Evolutionary conservation across 768 basidiomycete species (phyloP), one percentile per base, ranked within the genome.

Genomic region (Macrolepiota dolichaula): DNA sequence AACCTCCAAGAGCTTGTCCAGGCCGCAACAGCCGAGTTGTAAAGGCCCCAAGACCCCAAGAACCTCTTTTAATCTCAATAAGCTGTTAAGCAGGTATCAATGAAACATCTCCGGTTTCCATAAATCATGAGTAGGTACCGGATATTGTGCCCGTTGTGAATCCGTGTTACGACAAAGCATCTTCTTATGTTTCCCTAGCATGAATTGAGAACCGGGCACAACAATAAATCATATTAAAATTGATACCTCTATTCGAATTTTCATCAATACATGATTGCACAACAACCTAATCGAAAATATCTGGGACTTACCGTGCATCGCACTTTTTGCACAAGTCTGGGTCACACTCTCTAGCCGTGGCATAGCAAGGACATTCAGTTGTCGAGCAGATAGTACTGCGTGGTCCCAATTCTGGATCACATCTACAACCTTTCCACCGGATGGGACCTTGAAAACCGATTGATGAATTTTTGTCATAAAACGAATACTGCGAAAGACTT

Each of bases 291-390:
- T 17, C 19, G 42, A 44, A 10, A 44, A 44, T n/a, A 3, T 19
- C 42, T n/a, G 42, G 42, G 15, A 49, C 78, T 64, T 47, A 86
- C 85, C 69, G 78, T 57, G 79, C 75, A 62, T 76, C 72, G 67
- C 88, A 88, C 12, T 73, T 73, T 11, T 65, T 5, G 62, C 90
- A 92, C 9, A 89, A 60, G 37, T 85, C 84, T 2, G 88, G 87
- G 69, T 90, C 87, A 61, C 90, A 92, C 68, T 91, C 90, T 37
- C 84, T 76, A 9, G 73, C 67, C 0, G 77, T 73, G 22, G 65
- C 70, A 52, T 71, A 74, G 67, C 89, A 92, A 9, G 80, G 77
- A 64, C 89, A 91, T 3, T 71, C 76, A 83, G 19, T 65, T 68
- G 42, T 17, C 42, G 19, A 57, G 61, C 2, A 67, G 64, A 44